Percentiles rank a stretch among this genome's conserved stretches.
phyloP scores from a whole-genome alignment of 129 eudicot genomes.

The Artemisia annua region DNA sequence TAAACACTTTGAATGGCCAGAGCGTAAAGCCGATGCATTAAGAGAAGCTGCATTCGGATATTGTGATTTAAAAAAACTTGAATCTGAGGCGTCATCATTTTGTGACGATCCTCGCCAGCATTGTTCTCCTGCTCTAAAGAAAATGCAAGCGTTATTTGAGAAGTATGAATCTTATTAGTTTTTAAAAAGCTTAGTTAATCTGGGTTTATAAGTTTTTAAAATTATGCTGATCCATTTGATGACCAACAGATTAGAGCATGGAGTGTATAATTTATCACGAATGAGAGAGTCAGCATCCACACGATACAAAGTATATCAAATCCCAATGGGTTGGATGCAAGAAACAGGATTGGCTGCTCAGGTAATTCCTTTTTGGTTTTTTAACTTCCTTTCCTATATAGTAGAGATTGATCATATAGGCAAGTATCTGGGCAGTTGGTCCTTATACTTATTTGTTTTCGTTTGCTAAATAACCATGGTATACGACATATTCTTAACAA shows the following conservation, averaged over 20 bases:
- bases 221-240: slow-evolving; percentile 16
- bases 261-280: slow-evolving; percentile 78
- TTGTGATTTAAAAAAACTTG: slow-evolving; percentile 84
- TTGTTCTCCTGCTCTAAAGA: slow-evolving; percentile 78
- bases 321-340: slow-evolving; percentile 89
- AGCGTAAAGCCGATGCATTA: slow-evolving; percentile 86
- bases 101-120: slow-evolving; percentile 76
- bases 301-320: slow-evolving; percentile 65
- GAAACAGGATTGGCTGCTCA: slow-evolving; percentile 79
- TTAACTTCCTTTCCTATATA: background rate
- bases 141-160: slow-evolving; percentile 93
- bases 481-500: too few relatives aligned
- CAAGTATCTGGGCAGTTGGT: too few relatives aligned
- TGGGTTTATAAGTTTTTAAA: background rate
- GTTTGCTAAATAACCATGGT: too few relatives aligned
- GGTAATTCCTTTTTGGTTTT: slow-evolving; percentile 41
- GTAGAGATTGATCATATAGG: too few relatives aligned
- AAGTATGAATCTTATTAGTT: slow-evolving; percentile 45
- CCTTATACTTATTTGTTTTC: too few relatives aligned
- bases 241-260: slow-evolving; percentile 74
- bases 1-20: slow-evolving; percentile 97
- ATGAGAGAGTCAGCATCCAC: slow-evolving; percentile 87
- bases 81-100: slow-evolving; percentile 70
- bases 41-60: slow-evolving; percentile 98
- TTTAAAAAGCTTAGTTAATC: background rate